Conservation (phyloP, 2,329 filamentous ascomycete genomes). For the Claviceps maximensis region DNA sequence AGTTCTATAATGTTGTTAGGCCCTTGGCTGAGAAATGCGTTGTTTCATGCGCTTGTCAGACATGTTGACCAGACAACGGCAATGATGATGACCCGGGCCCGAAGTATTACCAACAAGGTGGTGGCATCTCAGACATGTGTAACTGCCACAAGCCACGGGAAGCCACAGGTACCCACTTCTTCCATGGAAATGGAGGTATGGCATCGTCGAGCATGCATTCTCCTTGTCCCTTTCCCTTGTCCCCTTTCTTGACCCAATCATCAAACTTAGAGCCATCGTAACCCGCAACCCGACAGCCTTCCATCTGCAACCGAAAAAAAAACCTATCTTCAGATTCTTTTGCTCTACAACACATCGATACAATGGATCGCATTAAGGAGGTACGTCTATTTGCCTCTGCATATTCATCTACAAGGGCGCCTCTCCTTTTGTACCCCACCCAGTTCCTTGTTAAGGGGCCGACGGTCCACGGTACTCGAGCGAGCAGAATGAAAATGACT, state of each 20-base stretch:
- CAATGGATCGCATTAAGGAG: constrained; percentile 85
- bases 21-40: constrained; percentile 6
- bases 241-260: constrained; percentile 19
- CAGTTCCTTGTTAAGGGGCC: constrained; percentile 10
- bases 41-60: background rate
- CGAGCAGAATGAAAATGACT: constrained; percentile 4
- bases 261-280: constrained; percentile 19
- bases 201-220: constrained; percentile 21
- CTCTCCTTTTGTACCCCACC: constrained; percentile 19
- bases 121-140: constrained; percentile 2
- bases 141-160: constrained; percentile 17
- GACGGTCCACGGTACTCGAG: constrained; percentile 1
- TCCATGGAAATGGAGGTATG: background rate
- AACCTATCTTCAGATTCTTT: background rate
- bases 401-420: constrained; percentile 2
- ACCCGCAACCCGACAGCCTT: constrained; percentile 17
- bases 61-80: constrained; percentile 18
- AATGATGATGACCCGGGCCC: background rate
- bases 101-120: background rate
- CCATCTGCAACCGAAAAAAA: constrained; percentile 9
- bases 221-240: constrained; percentile 13
- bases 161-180: constrained; percentile 15
- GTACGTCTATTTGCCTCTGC: constrained; percentile 38
- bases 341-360: constrained; percentile 17
- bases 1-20: constrained; percentile 9